Evolutionary conservation across 179 eudicot species (phyloP).

Genomic region (Camellia oleifera): DNA sequence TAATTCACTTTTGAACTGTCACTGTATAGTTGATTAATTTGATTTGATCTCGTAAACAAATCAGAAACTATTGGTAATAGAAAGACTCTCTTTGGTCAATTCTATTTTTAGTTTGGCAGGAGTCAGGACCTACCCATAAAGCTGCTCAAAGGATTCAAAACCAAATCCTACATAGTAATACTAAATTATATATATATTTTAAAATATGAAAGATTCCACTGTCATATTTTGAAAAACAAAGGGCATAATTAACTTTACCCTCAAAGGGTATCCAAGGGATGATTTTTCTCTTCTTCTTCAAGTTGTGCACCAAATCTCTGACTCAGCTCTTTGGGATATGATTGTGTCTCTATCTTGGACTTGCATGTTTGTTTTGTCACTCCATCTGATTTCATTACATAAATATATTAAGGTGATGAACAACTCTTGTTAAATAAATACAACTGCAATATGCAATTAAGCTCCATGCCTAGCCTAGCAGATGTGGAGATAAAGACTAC

Average conservation of each 20-base stretch:
- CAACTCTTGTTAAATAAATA: slow-evolving; percentile 3
- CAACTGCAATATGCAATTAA: background rate
- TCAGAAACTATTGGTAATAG: no score
- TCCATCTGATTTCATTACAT: slow-evolving; percentile 10
- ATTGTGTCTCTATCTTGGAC: slow-evolving; percentile 18
- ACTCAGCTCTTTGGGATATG: slow-evolving; percentile 17
- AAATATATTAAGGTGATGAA: background rate
- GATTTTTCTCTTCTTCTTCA: slow-evolving; percentile 3
- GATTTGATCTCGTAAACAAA: no score
- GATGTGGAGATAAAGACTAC: no score
- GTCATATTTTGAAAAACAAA: background rate
- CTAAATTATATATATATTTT: background rate
- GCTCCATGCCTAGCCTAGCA: background rate
- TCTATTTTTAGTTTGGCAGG: background rate
- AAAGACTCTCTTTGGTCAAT: background rate
- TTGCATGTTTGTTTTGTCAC: background rate
- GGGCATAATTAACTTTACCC: background rate
- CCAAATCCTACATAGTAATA: background rate
- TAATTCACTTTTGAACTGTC: no score
- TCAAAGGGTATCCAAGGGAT: slow-evolving; percentile 14
- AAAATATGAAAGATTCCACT: background rate
- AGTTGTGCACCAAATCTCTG: slow-evolving; percentile 30
- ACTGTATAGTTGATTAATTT: no score
- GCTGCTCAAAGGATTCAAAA: background rate
- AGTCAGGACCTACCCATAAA: background rate